A percentile compares a stretch with the other conserved stretches of the same genome.
Evolutionary conservation across 257 asterid species (phyloP).

Genomic region (Petunia secreta): DNA sequence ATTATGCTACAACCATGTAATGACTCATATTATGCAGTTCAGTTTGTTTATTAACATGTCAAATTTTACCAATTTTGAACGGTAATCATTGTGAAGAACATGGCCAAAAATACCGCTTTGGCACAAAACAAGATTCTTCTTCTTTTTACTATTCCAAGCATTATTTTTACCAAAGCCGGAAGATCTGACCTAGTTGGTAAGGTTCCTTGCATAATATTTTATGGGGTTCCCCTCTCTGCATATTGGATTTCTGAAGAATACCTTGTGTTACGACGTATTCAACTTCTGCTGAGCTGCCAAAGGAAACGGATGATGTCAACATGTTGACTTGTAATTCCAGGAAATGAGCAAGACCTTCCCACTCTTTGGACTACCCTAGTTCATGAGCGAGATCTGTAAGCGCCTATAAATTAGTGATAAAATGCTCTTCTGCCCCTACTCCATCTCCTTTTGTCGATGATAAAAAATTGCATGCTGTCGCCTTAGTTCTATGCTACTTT

Average conservation of each 20-base stretch:
- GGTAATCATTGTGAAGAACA: constrained; percentile 82
- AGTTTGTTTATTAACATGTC: background rate
- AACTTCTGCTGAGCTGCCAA: constrained; percentile 63
- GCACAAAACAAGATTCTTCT: constrained; percentile 80
- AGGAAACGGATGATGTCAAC: constrained; percentile 92
- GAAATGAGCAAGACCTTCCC: constrained; percentile 93
- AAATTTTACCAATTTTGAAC: constrained; percentile 18
- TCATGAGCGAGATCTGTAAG: constrained; percentile 92
- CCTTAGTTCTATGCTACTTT: background rate
- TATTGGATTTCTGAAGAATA: constrained; percentile 6
- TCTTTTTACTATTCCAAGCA: constrained; percentile 78
- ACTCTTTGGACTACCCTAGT: constrained; percentile 95
- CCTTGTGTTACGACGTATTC: constrained; percentile 12
- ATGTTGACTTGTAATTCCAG: constrained; percentile 87
- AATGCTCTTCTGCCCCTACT: background rate
- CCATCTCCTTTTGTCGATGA: no score
- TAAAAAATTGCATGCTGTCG: no score
- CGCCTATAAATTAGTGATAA: constrained; percentile 13
- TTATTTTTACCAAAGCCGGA: constrained; percentile 77
- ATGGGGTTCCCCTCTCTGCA: constrained; percentile 6
- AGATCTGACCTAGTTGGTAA: constrained; percentile 67
- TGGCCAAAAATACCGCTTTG: constrained; percentile 94
- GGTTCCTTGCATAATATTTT: constrained; percentile 29
- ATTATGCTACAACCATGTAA: background rate
- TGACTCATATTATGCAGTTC: constrained; percentile 9